Evolutionary conservation across 306 rosid genomes (phyloP).

Genomic region (Quercus cerris): DNA sequence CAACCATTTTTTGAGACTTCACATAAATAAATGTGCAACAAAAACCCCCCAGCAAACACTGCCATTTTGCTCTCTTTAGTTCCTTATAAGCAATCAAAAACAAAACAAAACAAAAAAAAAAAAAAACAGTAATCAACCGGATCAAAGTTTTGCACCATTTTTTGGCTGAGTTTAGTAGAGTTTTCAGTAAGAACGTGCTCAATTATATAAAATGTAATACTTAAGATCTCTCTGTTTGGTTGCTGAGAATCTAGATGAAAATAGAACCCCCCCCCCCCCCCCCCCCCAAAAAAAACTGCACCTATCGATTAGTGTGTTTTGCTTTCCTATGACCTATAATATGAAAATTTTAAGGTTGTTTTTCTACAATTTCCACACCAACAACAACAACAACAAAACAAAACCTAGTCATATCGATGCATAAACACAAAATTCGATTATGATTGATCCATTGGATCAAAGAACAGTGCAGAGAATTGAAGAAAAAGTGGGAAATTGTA

Average conservation of each 20-base stretch:
- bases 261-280: background rate
- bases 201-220: no score
- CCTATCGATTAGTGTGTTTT: no score
- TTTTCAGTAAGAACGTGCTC: no score
- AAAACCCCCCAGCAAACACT: no score
- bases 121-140: background rate
- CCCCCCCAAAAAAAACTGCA: background rate
- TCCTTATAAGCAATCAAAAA: no score
- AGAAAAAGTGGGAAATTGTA: background rate
- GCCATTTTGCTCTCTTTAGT: no score
- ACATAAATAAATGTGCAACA: no score
- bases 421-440: background rate
- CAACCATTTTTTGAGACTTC: background rate
- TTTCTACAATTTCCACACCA: background rate
- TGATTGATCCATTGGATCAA: background rate
- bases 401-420: background rate
- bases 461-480: background rate
- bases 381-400: background rate
- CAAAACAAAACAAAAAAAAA: background rate
- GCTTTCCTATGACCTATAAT: no score
- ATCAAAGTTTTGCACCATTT: background rate
- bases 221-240: background rate
- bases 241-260: background rate
- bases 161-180: background rate
- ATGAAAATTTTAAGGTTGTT: background rate